Base-by-base conservation (phyloP, 2,329 filamentous ascomycete genomes). In the Aaosphaeria pasadenensis region DNA sequence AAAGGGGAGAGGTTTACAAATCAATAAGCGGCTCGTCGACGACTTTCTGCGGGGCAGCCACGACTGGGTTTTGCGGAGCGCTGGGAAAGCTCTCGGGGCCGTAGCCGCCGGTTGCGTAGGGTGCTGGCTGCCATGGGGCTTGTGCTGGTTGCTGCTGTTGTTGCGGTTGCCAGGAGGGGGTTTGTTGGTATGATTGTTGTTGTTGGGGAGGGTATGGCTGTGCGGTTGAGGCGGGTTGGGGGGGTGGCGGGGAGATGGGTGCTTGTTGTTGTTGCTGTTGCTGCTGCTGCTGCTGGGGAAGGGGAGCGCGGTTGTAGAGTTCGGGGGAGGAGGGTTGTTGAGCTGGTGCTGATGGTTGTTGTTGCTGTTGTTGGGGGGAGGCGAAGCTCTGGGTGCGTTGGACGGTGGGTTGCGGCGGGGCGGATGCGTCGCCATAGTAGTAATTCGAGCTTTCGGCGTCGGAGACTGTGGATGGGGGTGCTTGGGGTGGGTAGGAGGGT, bases 21-120 rank as follows among this genome's bases (percentile, higher is more conserved):
- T 94, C 89, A 70, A 94, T 94, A 61, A 94, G 71, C 49, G 84
- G 87, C 70, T 92, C 89, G 70, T 92, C 88, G 42, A 87, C 78
- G 1, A 74, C 78, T 56, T 78, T 74, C 39, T 74, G 71, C 47
- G 69, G 63, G 45, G 81, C n/a, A n/a, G n/a, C n/a, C n/a, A n/a
- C n/a, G n/a, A n/a, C n/a, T n/a, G n/a, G n/a, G 65, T 86, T 82
- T 50, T 85, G 81, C 11, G 84, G 84, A 30, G 81, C 83, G 2
- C 80, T 75, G 1, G 87, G 87, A 60, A 89, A 89, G 71, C 77
- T 48, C 70, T 66, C 59, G 62, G 75, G 61, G 61, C 76, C 48
- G 66, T 74, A 54, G 54, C 67, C 48, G 62, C 71, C 54, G 61
- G 65, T 56, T 57, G 73, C 55, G 71, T 67, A 71, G 4, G 67